Base-by-base conservation (phyloP, 2,329 filamentous ascomycete species). In the Trichoderma sp. region DNA sequence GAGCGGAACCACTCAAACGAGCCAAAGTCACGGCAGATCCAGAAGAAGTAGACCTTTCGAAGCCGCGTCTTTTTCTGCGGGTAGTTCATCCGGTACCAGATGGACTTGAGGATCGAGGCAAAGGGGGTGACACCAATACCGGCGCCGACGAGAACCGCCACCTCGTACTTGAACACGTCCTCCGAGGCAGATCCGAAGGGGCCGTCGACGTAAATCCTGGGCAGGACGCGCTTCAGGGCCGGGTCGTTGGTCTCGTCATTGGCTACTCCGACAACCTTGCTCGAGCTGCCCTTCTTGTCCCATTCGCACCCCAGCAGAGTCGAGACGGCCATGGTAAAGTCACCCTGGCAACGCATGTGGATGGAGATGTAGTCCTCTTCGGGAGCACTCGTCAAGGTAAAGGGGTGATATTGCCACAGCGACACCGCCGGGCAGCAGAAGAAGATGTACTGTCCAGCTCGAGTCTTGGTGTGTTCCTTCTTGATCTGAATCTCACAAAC, bases 51-150 rank as follows among this genome's bases (percentile, higher is more conserved):
- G 27, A 96, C 92, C 79, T 95, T 96, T 75, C 89, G 86, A 52
- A 96, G 84, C 4, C 91, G 85, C 3, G 91, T 94, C 81, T 90
- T 91, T 79, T 90, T 87, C 77, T 92, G 89, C 3, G 91, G 90
- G 80, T 92, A 94, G 84, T 93, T 94, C 90, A 94, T 93, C 59
- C 92, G 88, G 83, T 95, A 96, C 92, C 92, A 96, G 80, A 96
- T 94, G 64, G 90, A 93, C 84, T 96, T 96, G 75, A 94, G 85
- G 73, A 94, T 94, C 0, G 91, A 93, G 13, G 92, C 92, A 80
- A 93, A 94, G 0, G 92, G 92, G n/a, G 92, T 94, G 13, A 94
- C 91, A 71, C 92, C 92, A 71, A 94, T 94, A 78, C 92, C 92
- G 1, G 91, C 92, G 69, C 92, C 92, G 68, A 91, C 90, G n/a